These are phyloP conservation scores for Suillus cothurnatus DNA, from an alignment of 768 basidiomycete species.

Conservation along the genomic window DNA sequence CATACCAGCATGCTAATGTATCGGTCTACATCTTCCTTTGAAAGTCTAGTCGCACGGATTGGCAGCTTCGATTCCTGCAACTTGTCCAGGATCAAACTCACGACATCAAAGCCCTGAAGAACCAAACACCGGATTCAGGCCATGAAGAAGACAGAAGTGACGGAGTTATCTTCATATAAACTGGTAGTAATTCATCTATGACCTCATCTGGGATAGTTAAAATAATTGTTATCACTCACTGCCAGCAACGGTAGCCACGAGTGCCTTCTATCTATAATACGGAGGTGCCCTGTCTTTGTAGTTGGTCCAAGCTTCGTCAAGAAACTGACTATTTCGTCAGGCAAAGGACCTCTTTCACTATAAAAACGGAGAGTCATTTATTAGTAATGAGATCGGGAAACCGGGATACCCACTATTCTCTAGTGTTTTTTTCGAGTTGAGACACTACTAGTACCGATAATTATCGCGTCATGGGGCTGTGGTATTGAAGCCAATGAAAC, in stretches of 20 bases:
- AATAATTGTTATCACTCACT: background rate
- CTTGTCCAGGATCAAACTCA: background rate
- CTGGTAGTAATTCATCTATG: background rate
- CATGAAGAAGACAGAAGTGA: background rate
- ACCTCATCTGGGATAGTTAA: background rate
- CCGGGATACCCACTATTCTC: background rate
- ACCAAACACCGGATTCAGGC: background rate
- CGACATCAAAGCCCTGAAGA: slow-evolving; percentile 3
- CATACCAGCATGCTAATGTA: background rate
- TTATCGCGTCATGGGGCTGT: slow-evolving; percentile 42
- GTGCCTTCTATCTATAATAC: slow-evolving; percentile 1
- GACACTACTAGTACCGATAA: slow-evolving; percentile 47
- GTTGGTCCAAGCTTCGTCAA: slow-evolving; percentile 9
- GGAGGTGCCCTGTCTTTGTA: slow-evolving; percentile 3
- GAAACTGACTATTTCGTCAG: slow-evolving; percentile 4
- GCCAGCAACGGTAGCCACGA: background rate
- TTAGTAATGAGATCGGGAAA: background rate
- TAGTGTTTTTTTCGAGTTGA: slow-evolving; percentile 38
- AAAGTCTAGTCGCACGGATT: background rate
- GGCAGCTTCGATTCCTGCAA: background rate
- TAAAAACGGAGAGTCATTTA: background rate
- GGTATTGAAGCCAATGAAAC: slow-evolving; percentile 49
- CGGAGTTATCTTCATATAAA: background rate
- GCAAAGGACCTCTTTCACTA: slow-evolving; percentile 4
- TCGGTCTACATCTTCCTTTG: background rate